Conservation (phyloP, 805 yeast genomes). For the Candida incommunis region DNA sequence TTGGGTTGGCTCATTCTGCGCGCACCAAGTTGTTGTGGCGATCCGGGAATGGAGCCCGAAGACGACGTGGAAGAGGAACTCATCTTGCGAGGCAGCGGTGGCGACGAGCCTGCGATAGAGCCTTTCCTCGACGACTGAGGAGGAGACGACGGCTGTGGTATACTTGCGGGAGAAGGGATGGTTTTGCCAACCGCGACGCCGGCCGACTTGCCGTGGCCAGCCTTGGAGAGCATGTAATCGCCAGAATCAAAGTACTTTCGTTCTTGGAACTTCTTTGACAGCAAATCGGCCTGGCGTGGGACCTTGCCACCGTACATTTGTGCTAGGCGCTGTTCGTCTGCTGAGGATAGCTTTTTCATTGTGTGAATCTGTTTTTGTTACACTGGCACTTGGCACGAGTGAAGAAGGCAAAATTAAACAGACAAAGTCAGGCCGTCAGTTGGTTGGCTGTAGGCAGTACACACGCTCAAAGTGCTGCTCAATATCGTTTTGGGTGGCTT, state of each 20-base stretch:
- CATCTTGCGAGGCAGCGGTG: not conserved
- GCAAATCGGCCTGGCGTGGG: conserved; percentile 66
- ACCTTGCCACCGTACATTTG: conserved; percentile 65
- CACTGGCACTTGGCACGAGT: too few species aligned
- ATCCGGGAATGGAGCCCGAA: not conserved
- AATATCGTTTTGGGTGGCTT: too few species aligned
- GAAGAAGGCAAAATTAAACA: too few species aligned
- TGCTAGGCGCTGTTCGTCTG: conserved; percentile 69
- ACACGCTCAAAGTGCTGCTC: too few species aligned
- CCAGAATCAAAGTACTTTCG: conserved; percentile 90
- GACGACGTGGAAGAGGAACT: not conserved
- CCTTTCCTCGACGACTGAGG: conserved; percentile 1
- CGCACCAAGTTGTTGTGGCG: not conserved
- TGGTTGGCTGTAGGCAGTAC: too few species aligned
- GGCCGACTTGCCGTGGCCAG: conserved; percentile 21
- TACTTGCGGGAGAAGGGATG: conserved; percentile 17
- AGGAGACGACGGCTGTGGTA: conserved; percentile 11
- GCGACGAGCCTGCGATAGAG: conserved; percentile 1
- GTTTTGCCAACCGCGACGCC: conserved; percentile 17
- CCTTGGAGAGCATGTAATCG: conserved; percentile 66
- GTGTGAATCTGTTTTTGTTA: too few species aligned
- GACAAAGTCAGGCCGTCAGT: too few species aligned
- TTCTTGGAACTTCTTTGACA: conserved; percentile 60
- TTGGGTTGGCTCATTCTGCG: not conserved
- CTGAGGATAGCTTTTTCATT: too few species aligned